A percentile compares a stretch with the other conserved stretches of the same genome.
phyloP scores from a whole-genome alignment of 177 flowering plant species.

The Vitis hybrid region DNA sequence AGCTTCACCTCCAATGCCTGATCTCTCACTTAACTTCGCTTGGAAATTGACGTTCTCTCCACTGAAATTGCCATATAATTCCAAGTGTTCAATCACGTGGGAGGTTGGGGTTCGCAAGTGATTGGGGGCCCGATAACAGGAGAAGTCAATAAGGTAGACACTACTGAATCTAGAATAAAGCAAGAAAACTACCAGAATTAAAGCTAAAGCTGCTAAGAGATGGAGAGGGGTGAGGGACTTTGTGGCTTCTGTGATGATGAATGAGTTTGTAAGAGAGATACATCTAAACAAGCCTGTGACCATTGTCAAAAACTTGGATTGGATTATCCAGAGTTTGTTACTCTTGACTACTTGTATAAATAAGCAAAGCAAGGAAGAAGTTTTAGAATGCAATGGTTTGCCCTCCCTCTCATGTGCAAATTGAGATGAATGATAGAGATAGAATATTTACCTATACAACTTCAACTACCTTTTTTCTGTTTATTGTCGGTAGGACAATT shows the following conservation, averaged over 20 bases:
- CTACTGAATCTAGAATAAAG: conserved; percentile 17
- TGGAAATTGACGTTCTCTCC: conserved; percentile 29
- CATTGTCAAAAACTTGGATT: conserved; percentile 6
- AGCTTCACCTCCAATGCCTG: conserved; percentile 43
- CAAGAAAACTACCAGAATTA: conserved; percentile 14
- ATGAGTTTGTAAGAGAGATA: conserved; percentile 2
- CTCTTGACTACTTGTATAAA: not conserved
- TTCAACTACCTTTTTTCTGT: no score
- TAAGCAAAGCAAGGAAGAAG: conserved; percentile 1
- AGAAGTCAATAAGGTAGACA: conserved; percentile 44
- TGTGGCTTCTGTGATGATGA: conserved; percentile 2
- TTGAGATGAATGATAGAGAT: conserved; percentile 6
- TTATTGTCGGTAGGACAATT: no score
- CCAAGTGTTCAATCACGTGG: conserved; percentile 29
- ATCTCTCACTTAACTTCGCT: conserved; percentile 23
- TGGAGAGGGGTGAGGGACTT: conserved; percentile 18
- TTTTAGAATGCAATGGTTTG: conserved; percentile 5
- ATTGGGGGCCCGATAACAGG: conserved; percentile 36
- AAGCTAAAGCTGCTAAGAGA: conserved; percentile 22
- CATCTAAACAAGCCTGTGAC: not conserved
- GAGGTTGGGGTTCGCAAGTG: conserved; percentile 23
- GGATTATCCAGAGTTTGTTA: not conserved
- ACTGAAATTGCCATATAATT: not conserved
- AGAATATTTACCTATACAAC: no score
- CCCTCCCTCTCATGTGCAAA: conserved; percentile 6